Evolutionary conservation across 129 eudicot genomes (phyloP).

Genomic region (Helianthus tuberosus): DNA sequence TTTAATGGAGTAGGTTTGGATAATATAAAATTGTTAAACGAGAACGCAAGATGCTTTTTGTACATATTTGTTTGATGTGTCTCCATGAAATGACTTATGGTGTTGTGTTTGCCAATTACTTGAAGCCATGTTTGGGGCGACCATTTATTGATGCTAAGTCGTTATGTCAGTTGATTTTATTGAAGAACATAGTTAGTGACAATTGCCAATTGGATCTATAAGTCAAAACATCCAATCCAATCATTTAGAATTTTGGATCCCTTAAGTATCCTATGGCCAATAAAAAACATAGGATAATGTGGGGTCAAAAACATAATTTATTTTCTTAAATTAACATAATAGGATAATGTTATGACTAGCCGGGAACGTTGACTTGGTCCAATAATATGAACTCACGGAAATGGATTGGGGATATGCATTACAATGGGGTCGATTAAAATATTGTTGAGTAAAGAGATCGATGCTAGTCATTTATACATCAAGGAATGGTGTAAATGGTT

Average conservation of each 20-base stretch:
- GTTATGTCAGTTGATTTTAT: neutral
- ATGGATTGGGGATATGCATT: too few species aligned
- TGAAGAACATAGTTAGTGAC: slow-evolving; percentile 14
- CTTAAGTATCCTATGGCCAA: neutral
- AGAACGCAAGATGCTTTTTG: slow-evolving; percentile 7
- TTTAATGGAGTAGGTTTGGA: neutral
- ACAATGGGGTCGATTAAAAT: too few species aligned
- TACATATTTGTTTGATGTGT: slow-evolving; percentile 11
- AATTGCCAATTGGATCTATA: slow-evolving; percentile 10
- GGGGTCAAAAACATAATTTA: neutral
- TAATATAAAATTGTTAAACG: neutral
- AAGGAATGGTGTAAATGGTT: too few species aligned
- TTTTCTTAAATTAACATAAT: too few species aligned
- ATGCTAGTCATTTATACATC: too few species aligned
- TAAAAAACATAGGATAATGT: slow-evolving; percentile 1
- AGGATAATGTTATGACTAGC: too few species aligned
- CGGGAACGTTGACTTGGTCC: too few species aligned
- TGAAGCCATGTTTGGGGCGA: slow-evolving; percentile 5
- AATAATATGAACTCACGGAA: too few species aligned
- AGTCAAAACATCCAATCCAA: slow-evolving; percentile 23
- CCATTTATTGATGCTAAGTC: neutral
- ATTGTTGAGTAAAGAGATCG: too few species aligned
- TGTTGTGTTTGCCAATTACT: slow-evolving; percentile 12
- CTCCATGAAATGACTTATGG: slow-evolving; percentile 14
- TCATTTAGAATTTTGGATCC: slow-evolving; percentile 14